These are phyloP conservation scores for Wickerhamiella infanticola DNA, from an alignment of 1,139 yeast species.

Conservation along the genomic window DNA sequence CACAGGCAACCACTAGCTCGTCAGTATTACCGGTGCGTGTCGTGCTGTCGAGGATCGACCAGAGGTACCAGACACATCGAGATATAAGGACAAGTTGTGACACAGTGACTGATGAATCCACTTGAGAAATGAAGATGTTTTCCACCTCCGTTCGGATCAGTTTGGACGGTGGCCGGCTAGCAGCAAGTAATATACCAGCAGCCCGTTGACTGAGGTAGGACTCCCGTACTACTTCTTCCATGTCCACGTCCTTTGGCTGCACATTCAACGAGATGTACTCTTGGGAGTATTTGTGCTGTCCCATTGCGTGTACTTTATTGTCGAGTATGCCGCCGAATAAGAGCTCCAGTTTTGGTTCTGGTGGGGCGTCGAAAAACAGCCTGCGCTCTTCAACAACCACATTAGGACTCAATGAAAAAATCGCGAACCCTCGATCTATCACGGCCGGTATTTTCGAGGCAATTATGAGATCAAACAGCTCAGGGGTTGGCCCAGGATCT, in stretches of 20 bases:
- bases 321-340: neutral
- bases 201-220: neutral
- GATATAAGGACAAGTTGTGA: neutral
- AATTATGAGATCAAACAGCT: neutral
- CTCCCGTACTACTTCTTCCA: neutral
- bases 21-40: neutral
- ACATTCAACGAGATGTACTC: neutral
- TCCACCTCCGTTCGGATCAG: neutral
- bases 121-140: neutral
- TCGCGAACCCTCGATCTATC: neutral
- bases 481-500: neutral
- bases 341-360: neutral
- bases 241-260: neutral
- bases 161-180: neutral
- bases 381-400: neutral
- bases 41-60: neutral
- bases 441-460: slow-evolving; percentile 2
- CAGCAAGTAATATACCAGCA: neutral
- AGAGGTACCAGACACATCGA: neutral
- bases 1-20: slow-evolving; percentile 1
- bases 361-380: neutral
- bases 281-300: neutral
- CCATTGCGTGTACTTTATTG: neutral
- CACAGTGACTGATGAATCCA: neutral
- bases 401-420: neutral